A percentile compares a stretch with the other conserved stretches of the same genome.
Evolutionary conservation across 805 yeast genomes (phyloP).

Genomic region (Suhomyces tanzawaensis): DNA sequence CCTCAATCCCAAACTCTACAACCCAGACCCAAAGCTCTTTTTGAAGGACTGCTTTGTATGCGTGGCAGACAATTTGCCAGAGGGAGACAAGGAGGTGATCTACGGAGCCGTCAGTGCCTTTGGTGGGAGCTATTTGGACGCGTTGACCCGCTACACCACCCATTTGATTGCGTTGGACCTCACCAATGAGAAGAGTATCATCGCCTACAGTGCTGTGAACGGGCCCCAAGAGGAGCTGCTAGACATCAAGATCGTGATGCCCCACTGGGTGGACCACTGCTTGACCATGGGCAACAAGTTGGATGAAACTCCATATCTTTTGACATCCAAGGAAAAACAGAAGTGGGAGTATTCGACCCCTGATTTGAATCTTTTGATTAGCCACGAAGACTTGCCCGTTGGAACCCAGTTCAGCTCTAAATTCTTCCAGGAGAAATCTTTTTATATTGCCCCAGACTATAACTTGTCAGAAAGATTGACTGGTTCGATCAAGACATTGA

Average conservation of each 20-base stretch:
- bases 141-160: slow-evolving; percentile 67
- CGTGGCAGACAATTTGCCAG: slow-evolving; percentile 52
- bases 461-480: slow-evolving; percentile 45
- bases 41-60: slow-evolving; percentile 63
- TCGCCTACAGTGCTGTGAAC: slow-evolving; percentile 43
- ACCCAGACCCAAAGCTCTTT: slow-evolving; percentile 69
- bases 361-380: slow-evolving; percentile 6
- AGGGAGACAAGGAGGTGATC: slow-evolving; percentile 63
- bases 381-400: slow-evolving; percentile 11
- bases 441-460: slow-evolving; percentile 57
- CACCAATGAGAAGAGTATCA: slow-evolving; percentile 55
- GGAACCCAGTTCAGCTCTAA: slow-evolving; percentile 10
- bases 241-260: slow-evolving; percentile 60
- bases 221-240: slow-evolving; percentile 19
- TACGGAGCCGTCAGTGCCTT: slow-evolving; percentile 65
- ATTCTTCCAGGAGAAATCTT: slow-evolving; percentile 43
- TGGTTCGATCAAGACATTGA: slow-evolving; percentile 40
- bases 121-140: slow-evolving; percentile 73
- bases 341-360: neutral
- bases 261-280: slow-evolving; percentile 79
- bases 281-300: slow-evolving; percentile 49
- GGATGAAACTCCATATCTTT: slow-evolving; percentile 52
- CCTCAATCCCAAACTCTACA: slow-evolving; percentile 55
- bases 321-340: slow-evolving; percentile 24
- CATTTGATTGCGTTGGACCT: slow-evolving; percentile 64